Percentiles rank a stretch among this genome's conserved stretches.
Evolutionary conservation across 139 green algal genomes (phyloP).

Genomic region (Raphidocelis subcapitata): DNA sequence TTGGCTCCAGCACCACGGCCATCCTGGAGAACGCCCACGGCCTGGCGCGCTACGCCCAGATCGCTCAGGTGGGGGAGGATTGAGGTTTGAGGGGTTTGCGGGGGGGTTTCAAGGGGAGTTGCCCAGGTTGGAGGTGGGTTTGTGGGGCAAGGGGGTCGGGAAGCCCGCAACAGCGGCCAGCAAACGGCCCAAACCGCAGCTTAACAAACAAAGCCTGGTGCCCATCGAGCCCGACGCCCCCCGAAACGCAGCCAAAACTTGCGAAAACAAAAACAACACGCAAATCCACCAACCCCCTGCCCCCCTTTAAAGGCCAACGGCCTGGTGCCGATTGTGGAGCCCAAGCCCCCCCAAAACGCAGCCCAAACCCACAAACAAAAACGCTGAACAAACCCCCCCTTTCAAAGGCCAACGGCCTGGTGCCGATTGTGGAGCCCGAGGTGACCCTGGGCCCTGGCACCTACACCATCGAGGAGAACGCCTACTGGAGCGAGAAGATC

Average conservation of each 20-base stretch:
- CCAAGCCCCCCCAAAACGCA: too few species aligned
- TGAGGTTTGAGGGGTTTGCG: too few species aligned
- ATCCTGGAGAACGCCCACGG: constrained; percentile 89
- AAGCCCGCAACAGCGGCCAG: too few species aligned
- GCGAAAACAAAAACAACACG: too few species aligned
- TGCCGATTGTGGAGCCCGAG: constrained; percentile 97
- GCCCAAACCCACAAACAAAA: not conserved
- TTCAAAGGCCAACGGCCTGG: constrained; percentile 75
- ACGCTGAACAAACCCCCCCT: not conserved
- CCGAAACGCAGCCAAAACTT: too few species aligned
- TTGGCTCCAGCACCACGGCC: constrained; percentile 63
- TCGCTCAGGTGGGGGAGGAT: constrained; percentile 37
- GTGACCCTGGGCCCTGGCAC: constrained; percentile 73
- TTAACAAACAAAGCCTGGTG: too few species aligned
- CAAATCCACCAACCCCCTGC: too few species aligned
- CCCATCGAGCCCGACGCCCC: too few species aligned
- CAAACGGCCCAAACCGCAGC: too few species aligned
- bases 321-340: too few species aligned
- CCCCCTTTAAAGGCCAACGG: constrained; percentile 52
- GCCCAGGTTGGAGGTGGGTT: constrained; percentile 32
- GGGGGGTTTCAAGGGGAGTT: not conserved
- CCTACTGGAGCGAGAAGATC: constrained; percentile 66
- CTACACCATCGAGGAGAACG: constrained; percentile 86
- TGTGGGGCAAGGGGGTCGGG: not conserved
- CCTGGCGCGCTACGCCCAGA: constrained; percentile 90